Evolutionary conservation across 2,329 filamentous ascomycete species (phyloP), one percentile per base, ranked within the genome.

Genomic region (Pseudogymnoascus sp.): DNA sequence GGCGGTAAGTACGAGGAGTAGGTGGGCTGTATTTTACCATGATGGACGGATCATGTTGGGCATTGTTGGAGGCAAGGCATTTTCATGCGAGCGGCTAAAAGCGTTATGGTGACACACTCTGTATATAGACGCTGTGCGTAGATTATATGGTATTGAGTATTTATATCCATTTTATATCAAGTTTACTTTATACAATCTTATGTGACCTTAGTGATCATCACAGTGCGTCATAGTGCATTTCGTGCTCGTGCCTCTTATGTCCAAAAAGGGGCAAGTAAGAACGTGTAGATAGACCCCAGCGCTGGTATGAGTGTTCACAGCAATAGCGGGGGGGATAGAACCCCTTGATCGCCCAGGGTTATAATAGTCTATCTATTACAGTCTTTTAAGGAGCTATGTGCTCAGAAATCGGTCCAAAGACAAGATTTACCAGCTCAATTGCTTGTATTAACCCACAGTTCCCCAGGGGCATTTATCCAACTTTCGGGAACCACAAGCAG

Each of bases 1-100:
- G 86, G 83, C 60, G 84, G 82, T 66, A 83, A 81, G 66, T 92
- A 84, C 72, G 87, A 90, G 73, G 89, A 91, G 73, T 88, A 80
- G 69, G 18, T 18, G 6, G 1, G 5, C 21, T 61, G 59, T 40
- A 42, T 61, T 64, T 57, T 57, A 57, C 51, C 51, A 57, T 57
- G 29, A 57, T 36, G 51, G 51, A 57, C 51, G 29, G 51, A 34
- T 36, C 51, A 34, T 34, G 51, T 36, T 57, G 51, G 51, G 51
- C 29, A 57, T 57, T 57, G 29, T 57, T 57, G 51, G 51, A 36
- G 51, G 29, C 10, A 57, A 57, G 51, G 51, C 51, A 57, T 57
- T 57, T 57, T 34, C 29, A 57, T 57, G 29, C 51, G 51, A 57
- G 51, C 29, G 51, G 51, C n/a, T 57, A 57, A 57, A 57, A 57